Evolutionary conservation across 2,329 filamentous ascomycete species (phyloP).

Genomic region (Plenodomus tracheiphilus): DNA sequence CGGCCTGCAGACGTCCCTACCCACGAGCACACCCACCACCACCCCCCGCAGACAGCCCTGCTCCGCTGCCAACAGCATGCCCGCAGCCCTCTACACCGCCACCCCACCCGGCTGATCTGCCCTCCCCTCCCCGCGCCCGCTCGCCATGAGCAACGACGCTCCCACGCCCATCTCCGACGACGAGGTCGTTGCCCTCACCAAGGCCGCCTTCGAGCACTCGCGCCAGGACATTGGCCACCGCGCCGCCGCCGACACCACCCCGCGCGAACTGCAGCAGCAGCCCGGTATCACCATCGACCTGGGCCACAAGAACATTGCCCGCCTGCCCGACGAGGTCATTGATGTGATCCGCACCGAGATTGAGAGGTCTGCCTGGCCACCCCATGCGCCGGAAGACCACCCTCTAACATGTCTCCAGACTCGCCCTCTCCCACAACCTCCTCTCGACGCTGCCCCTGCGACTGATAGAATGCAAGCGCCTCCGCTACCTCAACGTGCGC

Average conservation of each 20-base stretch:
- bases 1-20: neutral
- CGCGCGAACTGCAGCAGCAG: constrained; percentile 59
- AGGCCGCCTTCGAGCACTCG: constrained; percentile 69
- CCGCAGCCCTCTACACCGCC: constrained; percentile 9
- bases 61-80: constrained; percentile 6
- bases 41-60: neutral
- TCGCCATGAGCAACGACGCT: constrained; percentile 45
- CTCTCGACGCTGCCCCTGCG: constrained; percentile 69
- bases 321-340: constrained; percentile 72
- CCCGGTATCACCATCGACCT: constrained; percentile 78
- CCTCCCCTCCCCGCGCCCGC: constrained; percentile 12
- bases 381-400: constrained; percentile 1
- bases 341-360: constrained; percentile 74
- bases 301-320: constrained; percentile 73
- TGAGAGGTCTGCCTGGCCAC: constrained; percentile 60
- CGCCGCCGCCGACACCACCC: constrained; percentile 58
- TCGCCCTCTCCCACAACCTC: constrained; percentile 81
- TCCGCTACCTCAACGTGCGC: constrained; percentile 79
- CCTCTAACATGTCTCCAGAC: no score
- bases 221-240: constrained; percentile 63
- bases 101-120: constrained; percentile 1
- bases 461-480: constrained; percentile 74
- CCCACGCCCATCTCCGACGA: constrained; percentile 57
- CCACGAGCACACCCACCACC: neutral
- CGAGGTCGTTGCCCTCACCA: constrained; percentile 68